Conservation (phyloP, 148 eudicot genomes). For the Fagopyrum tataricum region DNA sequence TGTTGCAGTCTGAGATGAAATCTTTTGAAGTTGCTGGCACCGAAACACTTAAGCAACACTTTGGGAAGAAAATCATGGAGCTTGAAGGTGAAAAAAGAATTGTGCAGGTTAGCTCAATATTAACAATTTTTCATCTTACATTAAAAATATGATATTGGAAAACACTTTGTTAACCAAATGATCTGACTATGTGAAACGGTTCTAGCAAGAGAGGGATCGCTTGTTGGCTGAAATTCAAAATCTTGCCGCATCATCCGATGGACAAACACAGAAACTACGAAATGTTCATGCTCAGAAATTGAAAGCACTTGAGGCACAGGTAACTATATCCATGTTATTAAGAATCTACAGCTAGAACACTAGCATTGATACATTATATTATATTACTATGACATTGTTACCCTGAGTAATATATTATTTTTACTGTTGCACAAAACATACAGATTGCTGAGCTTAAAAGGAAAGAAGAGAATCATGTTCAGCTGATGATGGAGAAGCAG, state of each 20-base stretch:
- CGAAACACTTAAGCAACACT: background rate
- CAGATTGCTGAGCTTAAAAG: constrained; percentile 93
- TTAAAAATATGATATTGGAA: background rate
- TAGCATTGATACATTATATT: background rate
- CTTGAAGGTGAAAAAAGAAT: background rate
- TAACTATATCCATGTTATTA: constrained; percentile 15
- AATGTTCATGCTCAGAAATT: constrained; percentile 82
- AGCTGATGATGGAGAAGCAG: constrained; percentile 85
- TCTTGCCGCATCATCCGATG: constrained; percentile 77
- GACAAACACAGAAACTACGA: constrained; percentile 78
- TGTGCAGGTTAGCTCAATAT: background rate
- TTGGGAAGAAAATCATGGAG: constrained; percentile 15
- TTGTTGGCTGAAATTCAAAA: constrained; percentile 88
- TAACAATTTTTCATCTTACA: background rate
- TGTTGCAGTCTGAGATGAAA: constrained; percentile 5
- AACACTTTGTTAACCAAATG: background rate
- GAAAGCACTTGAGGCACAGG: constrained; percentile 93
- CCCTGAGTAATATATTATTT: background rate
- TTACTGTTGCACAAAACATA: background rate
- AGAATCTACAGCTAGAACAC: background rate
- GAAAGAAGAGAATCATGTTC: constrained; percentile 98
- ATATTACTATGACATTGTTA: background rate
- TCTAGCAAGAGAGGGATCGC: constrained; percentile 18
- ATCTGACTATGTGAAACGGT: background rate
- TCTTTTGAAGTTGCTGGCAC: background rate